Percentiles rank a stretch among this genome's conserved stretches.
These are phyloP conservation scores for Linnemannia zychae DNA, from an alignment of 192 early-diverging fungal genomes.

Conservation along the genomic window DNA sequence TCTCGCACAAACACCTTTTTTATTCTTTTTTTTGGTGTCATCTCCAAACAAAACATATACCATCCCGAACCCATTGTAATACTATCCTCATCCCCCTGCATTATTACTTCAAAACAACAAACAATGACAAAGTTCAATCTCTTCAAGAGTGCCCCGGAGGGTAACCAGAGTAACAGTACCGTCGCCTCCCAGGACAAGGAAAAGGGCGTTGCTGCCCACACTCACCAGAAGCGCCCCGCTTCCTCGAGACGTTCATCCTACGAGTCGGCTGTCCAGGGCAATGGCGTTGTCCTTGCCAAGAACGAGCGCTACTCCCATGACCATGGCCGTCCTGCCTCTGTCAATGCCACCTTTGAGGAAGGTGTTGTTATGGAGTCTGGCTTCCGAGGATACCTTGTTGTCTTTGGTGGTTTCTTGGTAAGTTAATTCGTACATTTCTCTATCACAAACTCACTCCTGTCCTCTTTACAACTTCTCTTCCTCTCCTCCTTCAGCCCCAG, in stretches of 20 bases:
- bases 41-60: slow-evolving; percentile 39
- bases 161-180: slow-evolving; percentile 15
- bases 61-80: not conserved
- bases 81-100: not conserved
- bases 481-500: not conserved
- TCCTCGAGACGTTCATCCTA: slow-evolving; percentile 46
- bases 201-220: not conserved
- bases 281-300: slow-evolving; percentile 52
- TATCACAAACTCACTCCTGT: not conserved
- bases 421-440: not conserved
- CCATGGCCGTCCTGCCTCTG: slow-evolving; percentile 36
- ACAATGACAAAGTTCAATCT: slow-evolving; percentile 32
- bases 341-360: slow-evolving; percentile 50
- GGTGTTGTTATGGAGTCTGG: slow-evolving; percentile 53
- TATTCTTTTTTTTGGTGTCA: slow-evolving; percentile 42
- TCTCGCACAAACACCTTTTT: slow-evolving; percentile 19
- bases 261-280: slow-evolving; percentile 47
- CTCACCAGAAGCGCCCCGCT: slow-evolving; percentile 30
- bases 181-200: slow-evolving; percentile 35
- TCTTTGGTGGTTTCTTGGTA: slow-evolving; percentile 55
- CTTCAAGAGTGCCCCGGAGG: slow-evolving; percentile 14
- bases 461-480: not conserved
- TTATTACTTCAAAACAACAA: not conserved
- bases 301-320: slow-evolving; percentile 49
- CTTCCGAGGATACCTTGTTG: slow-evolving; percentile 49